Base-by-base conservation (phyloP, 2,329 filamentous ascomycete species). In the Talaromyces sp. region DNA sequence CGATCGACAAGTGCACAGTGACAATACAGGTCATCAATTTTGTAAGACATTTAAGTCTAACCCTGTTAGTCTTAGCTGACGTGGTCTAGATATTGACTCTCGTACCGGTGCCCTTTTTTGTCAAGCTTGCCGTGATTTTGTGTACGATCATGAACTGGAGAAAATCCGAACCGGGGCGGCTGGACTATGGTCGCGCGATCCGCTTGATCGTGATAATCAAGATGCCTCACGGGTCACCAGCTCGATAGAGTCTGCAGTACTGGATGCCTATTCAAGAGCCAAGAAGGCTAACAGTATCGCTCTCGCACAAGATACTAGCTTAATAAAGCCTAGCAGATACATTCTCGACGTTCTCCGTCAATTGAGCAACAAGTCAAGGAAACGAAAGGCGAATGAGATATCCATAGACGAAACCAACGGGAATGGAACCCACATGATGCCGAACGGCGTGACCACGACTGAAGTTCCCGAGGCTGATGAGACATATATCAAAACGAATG, bases 401-500 rank as follows among this genome's bases (percentile, higher is more conserved):
- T 45, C 54, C 10, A 17, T 21, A 36, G 45, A 56, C 21, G 51
- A 43, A 21, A 56, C 31, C 19, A 59, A 50, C 22, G 57, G 45
- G 1, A 52, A 43, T 33, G 53, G 37, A 11, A 28, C 56, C 5
- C 28, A 52, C 3, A 37, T 21, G 11, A 28, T 25, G 2, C 10
- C 28, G 21, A 59, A 59, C 36, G 57, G 57, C 6, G 37, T 55
- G n/a, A 55, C 46, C 41, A 69, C 69, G 58, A 72, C 92, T 60
- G 57, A 56, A 28, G 53, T 52, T 22, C 52, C 48, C 17, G 57
- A 59, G 33, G 57, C 57, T 15, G 89, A 93, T 62, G 85, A 90
- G 58, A 81, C 84, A 57, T 91, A 89, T 66, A 87, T 96, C 63
- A 82, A 85, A 40, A 81, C 81, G 60, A 95, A 97, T 69, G 92